Evolutionary conservation across 2,329 filamentous ascomycete genomes (phyloP).

Genomic region (Mariannaea elegans): DNA sequence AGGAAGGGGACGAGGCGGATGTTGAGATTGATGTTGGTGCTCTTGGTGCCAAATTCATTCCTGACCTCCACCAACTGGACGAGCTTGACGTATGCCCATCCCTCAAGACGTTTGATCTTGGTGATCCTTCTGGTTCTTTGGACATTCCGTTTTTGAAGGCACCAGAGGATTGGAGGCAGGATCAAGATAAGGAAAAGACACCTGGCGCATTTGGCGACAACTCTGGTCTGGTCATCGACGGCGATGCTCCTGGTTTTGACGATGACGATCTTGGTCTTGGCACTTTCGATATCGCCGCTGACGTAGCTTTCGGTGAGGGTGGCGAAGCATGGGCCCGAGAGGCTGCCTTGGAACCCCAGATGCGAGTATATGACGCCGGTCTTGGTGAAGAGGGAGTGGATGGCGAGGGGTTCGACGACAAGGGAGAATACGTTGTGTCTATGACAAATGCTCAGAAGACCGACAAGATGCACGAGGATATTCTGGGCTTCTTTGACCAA

Average conservation of each 20-base stretch:
- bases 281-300: constrained; percentile 74
- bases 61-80: constrained; percentile 79
- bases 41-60: constrained; percentile 85
- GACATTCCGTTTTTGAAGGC: constrained; percentile 94
- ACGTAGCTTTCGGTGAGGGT: constrained; percentile 91
- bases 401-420: constrained; percentile 56
- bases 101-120: constrained; percentile 91
- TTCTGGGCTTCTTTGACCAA: constrained; percentile 97
- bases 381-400: constrained; percentile 64
- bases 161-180: constrained; percentile 83
- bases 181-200: constrained; percentile 70
- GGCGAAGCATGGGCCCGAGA: constrained; percentile 96
- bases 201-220: constrained; percentile 68
- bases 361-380: constrained; percentile 77
- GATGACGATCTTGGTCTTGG: constrained; percentile 76
- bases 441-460: constrained; percentile 72
- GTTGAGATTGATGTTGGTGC: constrained; percentile 81
- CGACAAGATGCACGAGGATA: constrained; percentile 85
- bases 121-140: constrained; percentile 82
- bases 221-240: constrained; percentile 85
- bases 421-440: constrained; percentile 81
- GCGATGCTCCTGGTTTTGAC: constrained; percentile 81
- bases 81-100: constrained; percentile 94
- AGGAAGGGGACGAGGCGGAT: constrained; percentile 59
- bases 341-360: constrained; percentile 85